phyloP scores from a whole-genome alignment of 2,329 filamentous ascomycete species.

The Calonectria fujianensis region DNA sequence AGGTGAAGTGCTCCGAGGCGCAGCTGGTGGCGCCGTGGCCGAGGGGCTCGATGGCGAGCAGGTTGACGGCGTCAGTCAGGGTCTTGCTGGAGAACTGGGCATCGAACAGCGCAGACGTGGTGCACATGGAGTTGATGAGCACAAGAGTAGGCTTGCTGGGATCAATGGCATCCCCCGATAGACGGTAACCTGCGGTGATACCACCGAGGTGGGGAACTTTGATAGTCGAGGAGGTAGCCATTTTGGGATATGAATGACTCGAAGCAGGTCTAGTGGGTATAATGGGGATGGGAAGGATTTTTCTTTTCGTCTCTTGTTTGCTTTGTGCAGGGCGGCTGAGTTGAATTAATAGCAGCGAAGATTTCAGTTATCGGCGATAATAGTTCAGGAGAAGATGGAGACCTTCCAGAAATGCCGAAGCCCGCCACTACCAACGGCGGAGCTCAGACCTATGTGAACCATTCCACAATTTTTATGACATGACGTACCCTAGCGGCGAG shows the following conservation, averaged over 20 bases:
- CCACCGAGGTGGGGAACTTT: slow-evolving; percentile 69
- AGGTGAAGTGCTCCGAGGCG: slow-evolving; percentile 69
- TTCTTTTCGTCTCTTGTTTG: neutral
- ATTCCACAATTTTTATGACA: slow-evolving; percentile 16
- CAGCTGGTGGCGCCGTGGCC: slow-evolving; percentile 69
- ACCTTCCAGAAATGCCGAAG: neutral
- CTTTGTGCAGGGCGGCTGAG: slow-evolving; percentile 2
- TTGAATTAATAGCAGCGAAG: slow-evolving; percentile 7
- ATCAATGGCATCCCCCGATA: slow-evolving; percentile 66
- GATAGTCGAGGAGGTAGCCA: slow-evolving; percentile 65
- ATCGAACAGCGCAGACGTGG: slow-evolving; percentile 67
- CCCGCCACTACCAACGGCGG: neutral
- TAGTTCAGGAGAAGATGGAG: slow-evolving; percentile 13
- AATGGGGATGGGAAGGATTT: slow-evolving; percentile 12
- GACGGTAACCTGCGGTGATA: slow-evolving; percentile 67
- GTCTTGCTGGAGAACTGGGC: slow-evolving; percentile 64
- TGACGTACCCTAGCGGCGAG: slow-evolving; percentile 12
- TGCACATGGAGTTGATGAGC: slow-evolving; percentile 72
- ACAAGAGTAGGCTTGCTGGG: slow-evolving; percentile 70
- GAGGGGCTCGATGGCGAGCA: slow-evolving; percentile 72
- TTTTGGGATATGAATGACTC: slow-evolving; percentile 42
- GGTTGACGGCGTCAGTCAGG: slow-evolving; percentile 66
- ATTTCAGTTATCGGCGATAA: neutral
- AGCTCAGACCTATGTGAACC: slow-evolving; percentile 4
- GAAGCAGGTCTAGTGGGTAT: slow-evolving; percentile 8